A percentile compares a stretch with the other conserved stretches of the same genome.
phyloP scores from a whole-genome alignment of 2,329 filamentous ascomycete species.

The Aspergillus pseudonomiae region DNA sequence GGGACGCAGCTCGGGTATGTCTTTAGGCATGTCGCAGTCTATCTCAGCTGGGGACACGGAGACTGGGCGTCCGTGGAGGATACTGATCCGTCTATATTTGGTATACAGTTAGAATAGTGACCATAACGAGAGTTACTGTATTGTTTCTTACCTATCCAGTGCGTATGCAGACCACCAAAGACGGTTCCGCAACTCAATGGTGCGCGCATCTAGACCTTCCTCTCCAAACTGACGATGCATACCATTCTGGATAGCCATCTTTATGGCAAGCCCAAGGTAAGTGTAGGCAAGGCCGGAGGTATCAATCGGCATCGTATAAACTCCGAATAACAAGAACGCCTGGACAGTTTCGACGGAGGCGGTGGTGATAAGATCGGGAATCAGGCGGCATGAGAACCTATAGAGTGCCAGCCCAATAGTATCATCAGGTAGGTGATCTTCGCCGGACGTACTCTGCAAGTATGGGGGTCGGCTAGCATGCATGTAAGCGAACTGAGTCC shows the following conservation, averaged over 20 bases:
- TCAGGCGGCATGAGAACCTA: constrained; percentile 52
- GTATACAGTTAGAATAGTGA: not conserved
- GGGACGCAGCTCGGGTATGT: constrained; percentile 43
- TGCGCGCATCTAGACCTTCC: constrained; percentile 39
- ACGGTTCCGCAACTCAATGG: constrained; percentile 53
- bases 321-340: constrained; percentile 42
- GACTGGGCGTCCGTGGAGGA: constrained; percentile 54
- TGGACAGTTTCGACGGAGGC: constrained; percentile 59
- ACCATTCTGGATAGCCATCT: constrained; percentile 59
- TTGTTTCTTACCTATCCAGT: constrained; percentile 50
- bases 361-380: constrained; percentile 57
- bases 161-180: constrained; percentile 59
- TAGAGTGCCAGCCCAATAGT: constrained; percentile 56
- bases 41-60: constrained; percentile 54
- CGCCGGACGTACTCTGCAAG: constrained; percentile 3
- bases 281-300: constrained; percentile 56
- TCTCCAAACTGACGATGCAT: constrained; percentile 52
- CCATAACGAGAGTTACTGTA: not conserved
- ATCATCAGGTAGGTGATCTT: constrained; percentile 43
- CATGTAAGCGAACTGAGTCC: constrained; percentile 42
- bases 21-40: constrained; percentile 52
- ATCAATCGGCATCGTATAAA: constrained; percentile 51
- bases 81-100: constrained; percentile 49
- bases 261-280: constrained; percentile 56
- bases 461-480: constrained; percentile 21